A percentile compares a stretch with the other conserved stretches of the same genome.
These are phyloP conservation scores for Colletotrichum orbiculare DNA, from an alignment of 2,329 filamentous ascomycete genomes.

Conservation along the genomic window DNA sequence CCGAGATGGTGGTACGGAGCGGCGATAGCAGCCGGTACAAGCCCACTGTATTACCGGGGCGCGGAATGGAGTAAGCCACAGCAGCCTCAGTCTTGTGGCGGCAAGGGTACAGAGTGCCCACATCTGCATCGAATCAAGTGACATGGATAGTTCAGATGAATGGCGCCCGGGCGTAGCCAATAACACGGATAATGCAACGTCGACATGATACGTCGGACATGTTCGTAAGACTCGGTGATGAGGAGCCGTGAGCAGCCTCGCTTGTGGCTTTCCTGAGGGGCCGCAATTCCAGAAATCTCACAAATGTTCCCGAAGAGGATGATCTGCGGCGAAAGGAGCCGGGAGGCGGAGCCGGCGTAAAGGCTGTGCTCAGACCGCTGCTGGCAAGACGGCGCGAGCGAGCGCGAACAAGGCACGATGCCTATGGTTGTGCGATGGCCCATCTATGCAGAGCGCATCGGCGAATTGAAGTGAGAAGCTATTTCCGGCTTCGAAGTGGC, in stretches of 20 bases:
- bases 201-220: neutral
- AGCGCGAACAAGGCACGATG: neutral
- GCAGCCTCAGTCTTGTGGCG: conserved; percentile 3
- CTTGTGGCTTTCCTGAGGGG: conserved; percentile 21
- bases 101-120: neutral
- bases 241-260: conserved; percentile 24
- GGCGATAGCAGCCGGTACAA: no score
- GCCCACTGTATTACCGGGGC: no score
- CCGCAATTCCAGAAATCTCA: conserved; percentile 23
- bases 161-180: conserved; percentile 11
- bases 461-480: conserved; percentile 24
- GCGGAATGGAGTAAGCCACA: conserved; percentile 8
- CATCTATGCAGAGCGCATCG: conserved; percentile 6
- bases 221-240: conserved; percentile 12
- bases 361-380: conserved; percentile 18
- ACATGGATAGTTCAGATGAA: conserved; percentile 19
- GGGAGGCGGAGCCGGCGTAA: conserved; percentile 27
- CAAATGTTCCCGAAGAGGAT: conserved; percentile 25
- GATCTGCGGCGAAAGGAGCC: conserved; percentile 29
- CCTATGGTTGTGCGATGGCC: conserved; percentile 1
- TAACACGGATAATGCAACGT: conserved; percentile 21
- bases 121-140: conserved; percentile 14
- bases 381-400: neutral
- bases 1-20: no score
- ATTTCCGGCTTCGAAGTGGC: conserved; percentile 32